Conservation (phyloP, 352 stramenopile genomes). For the Phytophthora cajani region DNA sequence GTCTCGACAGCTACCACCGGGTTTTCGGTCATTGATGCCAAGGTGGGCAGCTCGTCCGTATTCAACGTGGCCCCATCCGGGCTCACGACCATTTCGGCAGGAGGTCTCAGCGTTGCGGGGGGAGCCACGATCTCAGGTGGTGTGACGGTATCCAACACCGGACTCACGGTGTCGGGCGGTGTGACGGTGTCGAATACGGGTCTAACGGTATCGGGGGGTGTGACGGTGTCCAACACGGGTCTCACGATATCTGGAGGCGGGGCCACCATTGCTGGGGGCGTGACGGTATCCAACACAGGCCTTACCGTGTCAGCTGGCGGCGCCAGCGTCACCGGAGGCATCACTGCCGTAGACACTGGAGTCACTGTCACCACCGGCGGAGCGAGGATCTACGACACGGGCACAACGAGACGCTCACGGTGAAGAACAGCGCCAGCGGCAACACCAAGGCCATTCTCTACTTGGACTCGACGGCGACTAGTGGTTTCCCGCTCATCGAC, state of each 20-base stretch:
- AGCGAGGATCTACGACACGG: not conserved
- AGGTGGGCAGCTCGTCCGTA: conserved; percentile 3
- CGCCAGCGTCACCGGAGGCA: conserved; percentile 6
- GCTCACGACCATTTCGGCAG: conserved; percentile 41
- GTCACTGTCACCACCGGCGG: conserved; percentile 17
- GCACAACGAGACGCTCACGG: conserved; percentile 2
- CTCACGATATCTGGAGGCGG: conserved; percentile 13
- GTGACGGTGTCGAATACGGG: not conserved
- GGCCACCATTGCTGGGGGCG: too few species aligned
- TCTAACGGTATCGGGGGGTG: conserved; percentile 30
- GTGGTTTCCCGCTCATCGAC: conserved; percentile 4
- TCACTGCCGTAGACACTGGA: conserved; percentile 12
- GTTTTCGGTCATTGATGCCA: conserved; percentile 17
- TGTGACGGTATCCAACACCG: not conserved
- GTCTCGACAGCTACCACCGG: conserved; percentile 16
- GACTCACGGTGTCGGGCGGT: not conserved
- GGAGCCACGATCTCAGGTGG: conserved; percentile 11
- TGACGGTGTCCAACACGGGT: not conserved
- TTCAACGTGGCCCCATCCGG: conserved; percentile 46
- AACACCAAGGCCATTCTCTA: conserved; percentile 1
- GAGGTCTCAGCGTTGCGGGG: conserved; percentile 38
- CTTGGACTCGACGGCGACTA: not conserved
- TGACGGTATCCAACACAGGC: not conserved
- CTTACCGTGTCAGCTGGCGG: conserved; percentile 10
- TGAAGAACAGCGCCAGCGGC: not conserved